These are phyloP conservation scores for Pyricularia grisea DNA, from an alignment of 2,329 filamentous ascomycete species.

Conservation along the genomic window DNA sequence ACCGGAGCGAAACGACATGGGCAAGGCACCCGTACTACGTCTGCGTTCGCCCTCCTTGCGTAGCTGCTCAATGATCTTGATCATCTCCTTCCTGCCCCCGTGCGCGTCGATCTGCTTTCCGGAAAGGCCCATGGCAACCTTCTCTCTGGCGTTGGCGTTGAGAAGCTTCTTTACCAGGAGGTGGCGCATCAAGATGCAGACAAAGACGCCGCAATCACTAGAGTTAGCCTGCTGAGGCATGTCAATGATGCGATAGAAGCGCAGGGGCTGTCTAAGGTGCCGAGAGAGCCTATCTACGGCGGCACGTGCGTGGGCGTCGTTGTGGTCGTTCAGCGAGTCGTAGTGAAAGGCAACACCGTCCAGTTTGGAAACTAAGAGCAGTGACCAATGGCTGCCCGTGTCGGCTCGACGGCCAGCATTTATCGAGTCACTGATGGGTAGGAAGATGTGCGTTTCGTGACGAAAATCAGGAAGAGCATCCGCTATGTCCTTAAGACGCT, in stretches of 20 bases:
- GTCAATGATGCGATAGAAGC: conserved; percentile 76
- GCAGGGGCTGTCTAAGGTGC: conserved; percentile 56
- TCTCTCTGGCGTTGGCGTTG: conserved; percentile 68
- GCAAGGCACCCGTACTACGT: conserved; percentile 24
- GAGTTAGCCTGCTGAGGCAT: conserved; percentile 87
- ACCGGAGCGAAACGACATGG: background rate
- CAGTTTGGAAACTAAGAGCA: conserved; percentile 79
- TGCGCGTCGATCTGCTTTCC: conserved; percentile 74
- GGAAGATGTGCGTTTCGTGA: conserved; percentile 81
- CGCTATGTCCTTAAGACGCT: conserved; percentile 38
- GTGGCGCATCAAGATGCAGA: conserved; percentile 91
- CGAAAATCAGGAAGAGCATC: conserved; percentile 69
- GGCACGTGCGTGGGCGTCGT: conserved; percentile 62
- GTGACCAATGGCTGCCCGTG: conserved; percentile 88
- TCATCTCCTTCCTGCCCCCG: conserved; percentile 80
- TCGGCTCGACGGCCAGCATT: conserved; percentile 65
- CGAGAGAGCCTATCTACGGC: conserved; percentile 60
- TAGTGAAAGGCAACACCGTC: conserved; percentile 96
- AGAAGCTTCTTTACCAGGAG: conserved; percentile 79
- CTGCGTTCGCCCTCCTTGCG: conserved; percentile 81
- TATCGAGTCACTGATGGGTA: conserved; percentile 85
- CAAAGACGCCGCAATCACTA: conserved; percentile 91
- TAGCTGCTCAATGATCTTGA: conserved; percentile 77
- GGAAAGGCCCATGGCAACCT: conserved; percentile 89
- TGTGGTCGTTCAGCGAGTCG: conserved; percentile 71